A percentile compares a stretch with the other conserved stretches of the same genome.
These are phyloP conservation scores for Pseudopithomyces chartarum DNA, from an alignment of 2,329 filamentous ascomycete genomes.

Conservation along the genomic window DNA sequence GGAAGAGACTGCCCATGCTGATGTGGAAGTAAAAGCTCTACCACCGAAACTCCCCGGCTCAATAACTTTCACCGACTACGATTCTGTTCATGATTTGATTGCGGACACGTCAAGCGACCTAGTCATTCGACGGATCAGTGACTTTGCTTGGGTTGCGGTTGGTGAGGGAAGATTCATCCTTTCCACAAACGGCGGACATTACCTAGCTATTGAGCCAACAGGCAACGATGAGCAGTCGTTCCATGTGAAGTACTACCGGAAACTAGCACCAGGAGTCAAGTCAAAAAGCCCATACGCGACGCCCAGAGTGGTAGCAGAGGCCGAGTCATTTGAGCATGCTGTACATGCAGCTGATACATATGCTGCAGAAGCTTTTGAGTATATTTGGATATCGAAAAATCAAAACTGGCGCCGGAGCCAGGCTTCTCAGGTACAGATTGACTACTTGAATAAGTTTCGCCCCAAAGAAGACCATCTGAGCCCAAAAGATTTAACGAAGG, in stretches of 20 bases:
- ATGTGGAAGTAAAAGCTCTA: slow-evolving; percentile 57
- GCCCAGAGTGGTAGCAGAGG: slow-evolving; percentile 70
- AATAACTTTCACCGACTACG: slow-evolving; percentile 87
- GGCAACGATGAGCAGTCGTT: slow-evolving; percentile 46
- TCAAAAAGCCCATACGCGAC: slow-evolving; percentile 64
- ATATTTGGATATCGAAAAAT: slow-evolving; percentile 67
- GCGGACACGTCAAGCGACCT: slow-evolving; percentile 78
- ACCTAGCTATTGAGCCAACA: slow-evolving; percentile 59
- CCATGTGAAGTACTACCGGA: slow-evolving; percentile 49
- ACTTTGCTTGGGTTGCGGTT: slow-evolving; percentile 81
- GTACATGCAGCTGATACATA: slow-evolving; percentile 86
- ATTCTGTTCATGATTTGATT: slow-evolving; percentile 88
- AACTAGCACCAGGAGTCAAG: slow-evolving; percentile 40
- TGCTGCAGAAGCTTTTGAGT: slow-evolving; percentile 69
- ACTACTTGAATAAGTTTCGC: slow-evolving; percentile 71
- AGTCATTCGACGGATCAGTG: slow-evolving; percentile 77
- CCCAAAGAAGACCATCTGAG: slow-evolving; percentile 60
- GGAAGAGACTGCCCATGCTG: slow-evolving; percentile 69
- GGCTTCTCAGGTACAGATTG: slow-evolving; percentile 66
- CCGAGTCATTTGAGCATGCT: slow-evolving; percentile 71
- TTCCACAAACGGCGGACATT: slow-evolving; percentile 63
- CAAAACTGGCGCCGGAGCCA: slow-evolving; percentile 72
- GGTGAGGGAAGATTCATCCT: slow-evolving; percentile 74
- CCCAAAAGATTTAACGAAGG: slow-evolving; percentile 69
- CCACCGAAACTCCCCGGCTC: slow-evolving; percentile 47